Evolutionary conservation across 768 basidiomycete species (phyloP).

Genomic region (Lactifluus volemus): DNA sequence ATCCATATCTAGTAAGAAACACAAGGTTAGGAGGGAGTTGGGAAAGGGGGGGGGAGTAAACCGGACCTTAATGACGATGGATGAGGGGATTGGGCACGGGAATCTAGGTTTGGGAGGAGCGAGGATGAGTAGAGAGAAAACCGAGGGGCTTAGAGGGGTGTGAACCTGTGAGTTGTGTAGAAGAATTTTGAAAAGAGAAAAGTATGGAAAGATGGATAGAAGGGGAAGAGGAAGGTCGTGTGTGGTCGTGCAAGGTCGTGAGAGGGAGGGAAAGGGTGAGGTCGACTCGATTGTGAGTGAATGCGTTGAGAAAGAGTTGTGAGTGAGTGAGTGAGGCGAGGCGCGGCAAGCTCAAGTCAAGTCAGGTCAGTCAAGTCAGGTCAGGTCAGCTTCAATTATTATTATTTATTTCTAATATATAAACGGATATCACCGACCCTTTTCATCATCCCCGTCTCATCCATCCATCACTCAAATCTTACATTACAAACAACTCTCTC

Average conservation of each 20-base stretch:
- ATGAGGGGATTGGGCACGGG: slow-evolving; percentile 7
- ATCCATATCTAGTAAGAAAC: slow-evolving; percentile 53
- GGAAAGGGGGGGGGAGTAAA: not conserved
- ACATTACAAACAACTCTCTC: no score
- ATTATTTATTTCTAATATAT: not conserved
- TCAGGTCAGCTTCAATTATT: not conserved
- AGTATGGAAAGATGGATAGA: not conserved
- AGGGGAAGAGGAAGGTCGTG: slow-evolving; percentile 16
- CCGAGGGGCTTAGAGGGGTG: slow-evolving; percentile 4
- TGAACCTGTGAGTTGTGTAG: slow-evolving; percentile 7
- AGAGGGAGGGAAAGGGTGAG: slow-evolving; percentile 23
- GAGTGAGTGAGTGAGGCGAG: not conserved
- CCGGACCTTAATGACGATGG: slow-evolving; percentile 17
- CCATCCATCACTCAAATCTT: not conserved
- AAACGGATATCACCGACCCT: slow-evolving; percentile 6
- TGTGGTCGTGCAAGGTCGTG: slow-evolving; percentile 22
- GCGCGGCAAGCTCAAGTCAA: slow-evolving; percentile 4
- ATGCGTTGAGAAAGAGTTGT: not conserved
- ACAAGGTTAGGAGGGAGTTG: slow-evolving; percentile 1
- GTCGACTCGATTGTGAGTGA: slow-evolving; percentile 9
- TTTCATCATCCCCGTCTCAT: not conserved
- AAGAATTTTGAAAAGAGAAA: slow-evolving; percentile 11
- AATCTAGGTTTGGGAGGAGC: slow-evolving; percentile 9
- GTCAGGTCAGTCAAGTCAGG: not conserved
- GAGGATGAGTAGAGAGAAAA: slow-evolving; percentile 2